Conservation (phyloP, 1,139 yeast genomes). For the Debaryomycetaceae sp. region DNA sequence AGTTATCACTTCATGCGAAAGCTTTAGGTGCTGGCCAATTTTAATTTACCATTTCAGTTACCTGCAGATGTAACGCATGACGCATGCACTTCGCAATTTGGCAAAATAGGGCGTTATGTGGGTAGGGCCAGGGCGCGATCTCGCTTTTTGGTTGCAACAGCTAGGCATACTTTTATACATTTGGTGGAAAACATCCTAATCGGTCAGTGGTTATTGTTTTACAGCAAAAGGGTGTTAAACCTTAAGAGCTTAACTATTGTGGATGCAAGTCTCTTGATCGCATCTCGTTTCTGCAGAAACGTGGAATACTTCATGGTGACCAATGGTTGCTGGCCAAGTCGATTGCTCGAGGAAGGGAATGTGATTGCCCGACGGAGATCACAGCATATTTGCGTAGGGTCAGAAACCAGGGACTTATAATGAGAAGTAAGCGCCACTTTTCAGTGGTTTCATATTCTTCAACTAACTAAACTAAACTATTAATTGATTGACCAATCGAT, state of each 20-base stretch:
- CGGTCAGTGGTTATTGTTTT: neutral
- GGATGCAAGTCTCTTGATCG: neutral
- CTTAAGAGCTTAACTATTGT: neutral
- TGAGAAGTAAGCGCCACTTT: neutral
- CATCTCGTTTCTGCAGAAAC: neutral
- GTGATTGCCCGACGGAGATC: no score
- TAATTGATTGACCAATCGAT: neutral
- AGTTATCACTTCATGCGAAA: no score
- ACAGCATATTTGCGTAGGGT: no score
- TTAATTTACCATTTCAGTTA: neutral
- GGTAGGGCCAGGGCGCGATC: neutral
- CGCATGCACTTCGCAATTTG: neutral
- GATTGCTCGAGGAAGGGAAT: no score
- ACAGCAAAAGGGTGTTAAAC: neutral
- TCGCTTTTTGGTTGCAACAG: neutral
- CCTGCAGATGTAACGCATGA: neutral
- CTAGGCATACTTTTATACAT: neutral
- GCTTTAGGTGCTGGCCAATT: neutral
- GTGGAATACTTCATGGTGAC: neutral
- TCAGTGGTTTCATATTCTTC: neutral
- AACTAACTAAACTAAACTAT: neutral
- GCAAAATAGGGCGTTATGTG: neutral
- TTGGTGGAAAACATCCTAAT: neutral
- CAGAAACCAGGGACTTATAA: neutral
- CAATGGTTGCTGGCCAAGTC: no score